Conservation (phyloP, 306 rosid species). For the Cucurbita argyrosperma region DNA sequence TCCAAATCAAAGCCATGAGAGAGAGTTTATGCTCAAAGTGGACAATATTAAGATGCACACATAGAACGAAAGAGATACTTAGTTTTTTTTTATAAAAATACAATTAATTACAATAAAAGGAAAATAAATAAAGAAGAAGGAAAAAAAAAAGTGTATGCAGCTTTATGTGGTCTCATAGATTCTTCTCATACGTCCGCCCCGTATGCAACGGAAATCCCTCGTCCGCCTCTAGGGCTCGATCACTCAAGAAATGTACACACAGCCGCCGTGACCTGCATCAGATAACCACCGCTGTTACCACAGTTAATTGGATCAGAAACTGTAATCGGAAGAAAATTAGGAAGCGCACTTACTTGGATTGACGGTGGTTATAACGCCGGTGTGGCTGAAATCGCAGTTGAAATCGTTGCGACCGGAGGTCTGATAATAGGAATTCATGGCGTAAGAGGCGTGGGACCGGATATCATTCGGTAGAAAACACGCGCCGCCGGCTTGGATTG, state of each 20-base stretch:
- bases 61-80: not conserved
- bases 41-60: too few species aligned
- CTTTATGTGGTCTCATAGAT: not conserved
- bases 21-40: too few species aligned
- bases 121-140: not conserved
- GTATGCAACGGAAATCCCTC: not conserved
- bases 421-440: conserved; percentile 66
- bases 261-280: conserved; percentile 23
- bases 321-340: not conserved
- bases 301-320: too few species aligned
- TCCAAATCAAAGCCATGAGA: too few species aligned
- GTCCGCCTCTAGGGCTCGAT: not conserved
- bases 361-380: conserved; percentile 21
- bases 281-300: too few species aligned
- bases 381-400: conserved; percentile 54
- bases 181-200: not conserved
- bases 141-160: not conserved
- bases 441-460: conserved; percentile 37
- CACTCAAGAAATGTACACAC: conserved; percentile 10
- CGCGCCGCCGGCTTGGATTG: conserved; percentile 48
- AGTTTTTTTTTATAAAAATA: not conserved
- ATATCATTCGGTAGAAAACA: conserved; percentile 37
- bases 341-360: conserved; percentile 33
- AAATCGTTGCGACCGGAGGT: conserved; percentile 34
- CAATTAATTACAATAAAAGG: not conserved